A percentile compares a stretch with the other conserved stretches of the same genome.
phyloP scores from a whole-genome alignment of 106 monocot species.

The Dendrobium huoshanense region DNA sequence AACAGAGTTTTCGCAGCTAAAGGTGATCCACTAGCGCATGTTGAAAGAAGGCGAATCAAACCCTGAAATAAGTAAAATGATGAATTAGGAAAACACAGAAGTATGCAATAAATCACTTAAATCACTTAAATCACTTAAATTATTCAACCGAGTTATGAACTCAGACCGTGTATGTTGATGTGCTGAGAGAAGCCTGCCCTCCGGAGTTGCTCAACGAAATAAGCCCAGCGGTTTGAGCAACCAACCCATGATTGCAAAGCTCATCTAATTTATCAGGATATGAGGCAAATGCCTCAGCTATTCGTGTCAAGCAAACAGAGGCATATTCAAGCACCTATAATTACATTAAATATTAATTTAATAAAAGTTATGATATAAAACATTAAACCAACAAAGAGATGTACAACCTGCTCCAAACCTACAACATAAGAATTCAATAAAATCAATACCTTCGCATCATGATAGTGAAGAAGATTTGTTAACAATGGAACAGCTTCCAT shows the following conservation, averaged over 20 bases:
- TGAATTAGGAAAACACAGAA: not conserved
- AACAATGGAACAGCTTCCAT: conserved; percentile 99
- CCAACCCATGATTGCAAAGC: conserved; percentile 88
- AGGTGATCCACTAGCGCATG: conserved; percentile 94
- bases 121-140: not conserved
- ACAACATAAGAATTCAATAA: not conserved
- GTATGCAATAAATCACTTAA: not conserved
- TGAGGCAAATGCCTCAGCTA: conserved; percentile 82
- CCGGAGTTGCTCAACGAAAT: conserved; percentile 80
- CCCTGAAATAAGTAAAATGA: conserved; percentile 42
- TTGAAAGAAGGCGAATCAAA: conserved; percentile 86
- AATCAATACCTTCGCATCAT: conserved; percentile 75
- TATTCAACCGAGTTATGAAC: not conserved
- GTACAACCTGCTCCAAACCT: not conserved
- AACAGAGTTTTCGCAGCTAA: conserved; percentile 82
- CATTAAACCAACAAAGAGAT: not conserved
- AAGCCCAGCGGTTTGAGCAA: conserved; percentile 77
- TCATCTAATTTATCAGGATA: conserved; percentile 85
- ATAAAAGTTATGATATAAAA: not conserved
- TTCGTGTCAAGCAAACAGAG: conserved; percentile 81
- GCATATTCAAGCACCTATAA: conserved; percentile 77
- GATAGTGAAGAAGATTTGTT: conserved; percentile 89
- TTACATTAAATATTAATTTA: conserved; percentile 4
- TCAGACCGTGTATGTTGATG: conserved; percentile 83
- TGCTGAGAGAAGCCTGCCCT: conserved; percentile 88